Base-by-base conservation (phyloP, 495 filamentous ascomycete species). In the Penicillium manginii region DNA sequence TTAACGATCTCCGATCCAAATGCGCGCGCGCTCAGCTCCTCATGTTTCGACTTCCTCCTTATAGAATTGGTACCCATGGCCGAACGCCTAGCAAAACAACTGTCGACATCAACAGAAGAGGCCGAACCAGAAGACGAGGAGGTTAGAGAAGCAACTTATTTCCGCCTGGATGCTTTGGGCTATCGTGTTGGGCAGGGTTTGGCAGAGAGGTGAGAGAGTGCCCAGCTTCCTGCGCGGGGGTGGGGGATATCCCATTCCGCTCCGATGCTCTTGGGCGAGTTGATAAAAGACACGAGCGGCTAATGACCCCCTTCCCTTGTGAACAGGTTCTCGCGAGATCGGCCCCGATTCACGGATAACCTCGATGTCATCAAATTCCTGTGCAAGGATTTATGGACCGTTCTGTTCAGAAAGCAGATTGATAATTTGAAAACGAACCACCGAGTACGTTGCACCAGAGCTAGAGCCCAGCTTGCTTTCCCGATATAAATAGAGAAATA, bases 341-440 rank as follows among this genome's bases (percentile, higher is more conserved):
- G 91, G 45, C 91, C 94, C 42, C 87, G 92, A 45, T 94, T 96
- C 73, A 86, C 84, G 23, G 90, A 94, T 73, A 91, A 91, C 32
- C 82, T 96, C 19, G 91, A 94, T 65, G 88, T 91, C 26, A 98
- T 98, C 69, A 98, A 98, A 73, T 98, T 98, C 69, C 82, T 98
- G 33, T 98, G 94, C 82, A 98, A 98, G 73, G 96, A 98, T 70
- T 75, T 98, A 43, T 98, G 94, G 94, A 91, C 85, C 49, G 81
- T 96, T 40, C 83, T 97, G 32, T 98, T 97, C 74, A 81, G 91
- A 71, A 98, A 98, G 75, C 94, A 97, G 74, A 88, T 98, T 64
- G 94, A 98, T 71, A 98, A 98, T 76, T 79, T 98, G 42, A 98
- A 98, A 79, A 98, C 94, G 14, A 98, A 98, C 72, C 94, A 98